Base-by-base conservation (phyloP, 2,329 filamentous ascomycete genomes). In the Botrytis galanthina region DNA sequence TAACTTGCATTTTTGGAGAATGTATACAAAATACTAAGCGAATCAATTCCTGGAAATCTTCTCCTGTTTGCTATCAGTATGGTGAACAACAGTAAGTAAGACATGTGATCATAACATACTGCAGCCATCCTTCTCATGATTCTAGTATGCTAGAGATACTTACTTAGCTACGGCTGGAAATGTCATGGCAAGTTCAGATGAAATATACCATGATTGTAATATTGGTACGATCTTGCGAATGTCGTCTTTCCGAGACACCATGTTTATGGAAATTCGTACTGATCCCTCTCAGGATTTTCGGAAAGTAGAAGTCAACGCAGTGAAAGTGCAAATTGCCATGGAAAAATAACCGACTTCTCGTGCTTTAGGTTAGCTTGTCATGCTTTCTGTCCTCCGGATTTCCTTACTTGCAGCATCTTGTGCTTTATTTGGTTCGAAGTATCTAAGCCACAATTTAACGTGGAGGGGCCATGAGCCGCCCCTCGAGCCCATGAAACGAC, bases 91-190 rank as follows among this genome's bases (percentile, higher is more conserved):
- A 57, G 54, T 35, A 51, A 69, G 63, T 72, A 69, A 73, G 71
- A 73, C 71, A 73, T 73, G 71, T 73, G 71, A 73, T 69, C 32
- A 69, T 69, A 69, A 73, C 20, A 60, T 48, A 20, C 68, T 69
- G 71, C 71, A 73, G 63, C 66, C 59, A 73, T 44, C 71, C 71
- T 72, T 57, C 32, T 69, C 44, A 54, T 61, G 42, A 57, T 54
- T 37, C 48, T 68, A 57, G 37, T 68, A 48, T 72, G 18, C 16
- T 42, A 22, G 60, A 60, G 62, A 69, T 48, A 61, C 54, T 39
- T 48, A 61, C 54, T 39, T 46, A 46, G 42, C 29, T 46, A 46
- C 37, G 44, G 16, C 51, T 42, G 18, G 9, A 61, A 51, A 61
- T 73, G 42, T 26, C 71, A 73, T 73, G 63, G 63, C 71, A 69